Evolutionary conservation across 2,329 filamentous ascomycete species (phyloP), one percentile per base, ranked within the genome.

Genomic region (Tolypocladium amazonense): DNA sequence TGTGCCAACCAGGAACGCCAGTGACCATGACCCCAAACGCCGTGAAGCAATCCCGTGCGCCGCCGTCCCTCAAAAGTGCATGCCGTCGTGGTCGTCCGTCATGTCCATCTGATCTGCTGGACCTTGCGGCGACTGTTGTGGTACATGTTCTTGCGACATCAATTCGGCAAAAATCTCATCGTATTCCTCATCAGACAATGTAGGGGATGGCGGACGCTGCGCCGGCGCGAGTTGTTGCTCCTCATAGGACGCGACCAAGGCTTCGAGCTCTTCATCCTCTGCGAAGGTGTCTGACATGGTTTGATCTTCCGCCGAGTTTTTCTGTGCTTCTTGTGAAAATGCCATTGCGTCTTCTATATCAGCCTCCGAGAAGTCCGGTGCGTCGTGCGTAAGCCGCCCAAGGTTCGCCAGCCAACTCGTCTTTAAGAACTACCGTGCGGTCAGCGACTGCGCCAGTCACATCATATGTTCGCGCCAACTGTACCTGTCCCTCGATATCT

Each of bases 261-360:
- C 81, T 52, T 87, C 81, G 20, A 87, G 63, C 70, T 86, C 83
- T 14, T 77, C 75, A 61, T 84, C 77, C 63, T 87, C 83, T 54
- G 74, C 50, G 35, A 58, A 52, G 37, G 75, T 73, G 39, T 86
- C 82, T 20, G 79, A 76, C 76, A 85, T 81, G 68, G 75, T 74
- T n/a, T 79, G 77, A 56, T 82, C 79, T 2, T 72, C 62, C 6
- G 76, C 64, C 2, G 62, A 62, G 6, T 62, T 47, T 0, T 62
- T 59, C 4, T 61, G 57, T 15, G 68, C 56, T 18, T 72, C 68
- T 37, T 70, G 66, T 11, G 70, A 61, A 47, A 75, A 70, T 35
- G 73, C 66, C 56, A 75, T 74, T 3, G 79, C 78, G 53, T 83
- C 79, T 41, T 82, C 79, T 18, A 83, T 75, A 23, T 83, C 81